Evolutionary conservation across 768 basidiomycete species (phyloP).

Genomic region (Atractiella rhizophila): DNA sequence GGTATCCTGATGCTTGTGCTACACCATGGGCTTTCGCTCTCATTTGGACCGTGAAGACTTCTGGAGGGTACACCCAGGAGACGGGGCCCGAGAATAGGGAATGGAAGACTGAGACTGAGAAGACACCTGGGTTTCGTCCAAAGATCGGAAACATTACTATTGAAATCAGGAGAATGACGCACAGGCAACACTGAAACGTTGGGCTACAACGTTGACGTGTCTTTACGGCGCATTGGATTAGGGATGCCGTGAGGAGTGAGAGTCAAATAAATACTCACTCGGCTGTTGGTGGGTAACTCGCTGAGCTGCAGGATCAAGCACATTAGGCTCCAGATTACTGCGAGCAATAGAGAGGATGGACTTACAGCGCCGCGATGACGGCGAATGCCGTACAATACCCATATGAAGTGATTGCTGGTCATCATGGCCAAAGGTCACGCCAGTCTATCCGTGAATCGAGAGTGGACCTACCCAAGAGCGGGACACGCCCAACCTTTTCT

Average conservation of each 20-base stretch:
- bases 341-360: too few relatives aligned
- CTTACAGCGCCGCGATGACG: conserved; percentile 6
- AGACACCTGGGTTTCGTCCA: too few relatives aligned
- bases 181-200: background rate
- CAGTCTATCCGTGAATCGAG: background rate
- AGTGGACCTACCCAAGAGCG: background rate
- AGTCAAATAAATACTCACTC: background rate
- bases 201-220: background rate
- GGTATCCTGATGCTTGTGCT: background rate
- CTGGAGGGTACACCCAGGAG: background rate
- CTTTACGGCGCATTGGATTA: background rate
- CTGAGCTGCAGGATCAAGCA: too few relatives aligned
- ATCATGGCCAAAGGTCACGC: too few relatives aligned
- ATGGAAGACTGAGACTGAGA: background rate
- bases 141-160: too few relatives aligned
- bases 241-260: background rate
- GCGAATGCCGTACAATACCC: background rate
- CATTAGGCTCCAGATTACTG: too few relatives aligned
- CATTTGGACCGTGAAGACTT: background rate
- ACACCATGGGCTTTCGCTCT: background rate
- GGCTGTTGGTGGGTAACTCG: background rate
- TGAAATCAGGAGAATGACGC: too few relatives aligned
- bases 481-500: conserved; percentile 1
- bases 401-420: too few relatives aligned
- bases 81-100: background rate